Evolutionary conservation across 2,329 filamentous ascomycete species (phyloP).

Genomic region (Colletotrichum horii): DNA sequence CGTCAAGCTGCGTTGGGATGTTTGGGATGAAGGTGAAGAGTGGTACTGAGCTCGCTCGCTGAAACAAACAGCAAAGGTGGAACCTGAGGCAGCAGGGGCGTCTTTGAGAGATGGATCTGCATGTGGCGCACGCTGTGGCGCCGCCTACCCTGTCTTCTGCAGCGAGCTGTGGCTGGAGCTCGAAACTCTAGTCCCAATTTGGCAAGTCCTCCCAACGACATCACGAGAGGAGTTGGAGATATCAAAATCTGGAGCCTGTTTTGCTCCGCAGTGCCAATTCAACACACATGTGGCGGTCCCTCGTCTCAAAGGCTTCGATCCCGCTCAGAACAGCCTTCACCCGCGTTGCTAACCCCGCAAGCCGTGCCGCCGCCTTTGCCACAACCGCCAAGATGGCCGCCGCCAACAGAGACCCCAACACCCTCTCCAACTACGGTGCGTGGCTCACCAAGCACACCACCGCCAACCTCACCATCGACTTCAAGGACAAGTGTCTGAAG

Average conservation of each 20-base stretch:
- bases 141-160: background rate
- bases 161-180: conserved; percentile 11
- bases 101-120: background rate
- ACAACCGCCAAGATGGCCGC: conserved; percentile 15
- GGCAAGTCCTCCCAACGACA: conserved; percentile 21
- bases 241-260: conserved; percentile 11
- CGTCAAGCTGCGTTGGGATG: background rate
- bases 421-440: conserved; percentile 87
- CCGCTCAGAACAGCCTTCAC: conserved; percentile 16
- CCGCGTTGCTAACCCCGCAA: background rate
- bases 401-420: conserved; percentile 78
- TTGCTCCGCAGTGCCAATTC: conserved; percentile 4
- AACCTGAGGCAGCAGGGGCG: background rate
- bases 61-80: background rate
- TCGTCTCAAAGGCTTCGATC: conserved; percentile 14
- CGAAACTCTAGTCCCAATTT: conserved; percentile 15
- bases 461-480: conserved; percentile 83
- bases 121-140: background rate
- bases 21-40: background rate
- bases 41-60: background rate
- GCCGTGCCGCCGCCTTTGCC: conserved; percentile 1
- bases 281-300: conserved; percentile 21
- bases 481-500: conserved; percentile 76
- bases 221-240: conserved; percentile 12
- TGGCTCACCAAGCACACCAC: conserved; percentile 86